Evolutionary conservation across 1,284 basidiomycete species (phyloP).

Genomic region (Sporisorium iseilematis-ciliati): DNA sequence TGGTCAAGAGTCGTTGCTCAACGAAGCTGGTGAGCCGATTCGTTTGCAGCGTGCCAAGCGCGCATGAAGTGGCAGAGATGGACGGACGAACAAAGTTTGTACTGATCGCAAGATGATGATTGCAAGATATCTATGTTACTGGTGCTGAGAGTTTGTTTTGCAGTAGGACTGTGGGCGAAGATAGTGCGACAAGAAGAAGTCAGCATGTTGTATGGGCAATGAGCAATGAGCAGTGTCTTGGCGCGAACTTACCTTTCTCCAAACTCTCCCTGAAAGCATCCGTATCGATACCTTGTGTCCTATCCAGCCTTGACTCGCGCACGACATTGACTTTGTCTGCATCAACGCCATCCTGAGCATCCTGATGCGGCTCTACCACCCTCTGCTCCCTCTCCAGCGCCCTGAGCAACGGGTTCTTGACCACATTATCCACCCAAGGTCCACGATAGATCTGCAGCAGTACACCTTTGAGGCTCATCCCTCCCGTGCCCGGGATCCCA

Average conservation of each 20-base stretch:
- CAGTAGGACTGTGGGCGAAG: conserved; percentile 26
- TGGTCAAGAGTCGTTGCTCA: conserved; percentile 55
- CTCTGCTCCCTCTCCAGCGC: conserved; percentile 56
- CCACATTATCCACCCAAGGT: conserved; percentile 92
- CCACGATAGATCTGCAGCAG: conserved; percentile 89
- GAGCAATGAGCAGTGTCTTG: not conserved
- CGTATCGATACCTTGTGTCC: conserved; percentile 56
- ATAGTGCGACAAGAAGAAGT: not conserved
- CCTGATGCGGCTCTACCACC: conserved; percentile 27
- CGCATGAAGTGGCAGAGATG: conserved; percentile 11
- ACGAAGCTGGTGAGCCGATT: conserved; percentile 58
- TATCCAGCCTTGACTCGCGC: conserved; percentile 21
- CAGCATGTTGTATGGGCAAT: not conserved
- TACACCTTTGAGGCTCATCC: conserved; percentile 77
- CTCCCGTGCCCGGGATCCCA: conserved; percentile 65
- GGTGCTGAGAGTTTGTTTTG: conserved; percentile 52
- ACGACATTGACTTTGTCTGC: conserved; percentile 10
- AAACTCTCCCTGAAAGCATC: conserved; percentile 57
- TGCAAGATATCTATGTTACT: conserved; percentile 13
- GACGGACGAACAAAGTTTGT: not conserved
- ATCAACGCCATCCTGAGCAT: conserved; percentile 14
- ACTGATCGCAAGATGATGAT: no score
- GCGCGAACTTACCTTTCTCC: conserved; percentile 49
- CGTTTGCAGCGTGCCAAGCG: conserved; percentile 64
- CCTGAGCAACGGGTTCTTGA: conserved; percentile 85